phyloP scores from a whole-genome alignment of 2,329 filamentous ascomycete species.

The Epichloe elymi region DNA sequence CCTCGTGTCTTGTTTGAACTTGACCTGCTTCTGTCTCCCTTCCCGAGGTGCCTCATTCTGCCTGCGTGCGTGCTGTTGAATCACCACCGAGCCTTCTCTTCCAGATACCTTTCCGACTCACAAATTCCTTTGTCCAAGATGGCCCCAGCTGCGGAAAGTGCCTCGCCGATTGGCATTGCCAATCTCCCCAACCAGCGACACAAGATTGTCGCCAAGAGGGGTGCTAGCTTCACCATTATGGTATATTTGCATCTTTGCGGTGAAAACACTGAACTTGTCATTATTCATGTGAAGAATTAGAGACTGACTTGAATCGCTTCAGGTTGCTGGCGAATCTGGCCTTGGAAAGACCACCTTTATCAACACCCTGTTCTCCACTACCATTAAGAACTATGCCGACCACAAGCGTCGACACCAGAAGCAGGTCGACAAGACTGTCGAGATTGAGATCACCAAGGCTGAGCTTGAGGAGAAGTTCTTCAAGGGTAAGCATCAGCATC shows the following conservation, averaged over 20 bases:
- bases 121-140: slow-evolving; percentile 26
- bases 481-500: slow-evolving; percentile 58
- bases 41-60: slow-evolving; percentile 5
- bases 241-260: slow-evolving; percentile 31
- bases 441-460: slow-evolving; percentile 99
- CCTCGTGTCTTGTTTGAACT: slow-evolving; percentile 1
- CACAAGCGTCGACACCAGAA: slow-evolving; percentile 99
- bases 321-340: slow-evolving; percentile 97
- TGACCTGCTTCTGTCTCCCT: slow-evolving; percentile 1
- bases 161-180: slow-evolving; percentile 60
- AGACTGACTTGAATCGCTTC: slow-evolving; percentile 9
- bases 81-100: not conserved
- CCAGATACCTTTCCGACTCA: slow-evolving; percentile 4
- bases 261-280: not conserved
- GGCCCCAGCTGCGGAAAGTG: slow-evolving; percentile 46
- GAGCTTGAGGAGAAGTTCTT: slow-evolving; percentile 99
- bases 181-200: slow-evolving; percentile 62
- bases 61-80: not conserved
- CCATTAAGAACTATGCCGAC: slow-evolving; percentile 99
- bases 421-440: slow-evolving; percentile 98
- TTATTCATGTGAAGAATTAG: not conserved
- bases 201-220: slow-evolving; percentile 69
- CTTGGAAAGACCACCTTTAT: slow-evolving; percentile 99
- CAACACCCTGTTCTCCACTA: slow-evolving; percentile 99
- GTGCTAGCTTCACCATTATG: slow-evolving; percentile 99